These are phyloP conservation scores for Agarophyton chilense DNA, from an alignment of 23 red algal species.

Conservation along the genomic window DNA sequence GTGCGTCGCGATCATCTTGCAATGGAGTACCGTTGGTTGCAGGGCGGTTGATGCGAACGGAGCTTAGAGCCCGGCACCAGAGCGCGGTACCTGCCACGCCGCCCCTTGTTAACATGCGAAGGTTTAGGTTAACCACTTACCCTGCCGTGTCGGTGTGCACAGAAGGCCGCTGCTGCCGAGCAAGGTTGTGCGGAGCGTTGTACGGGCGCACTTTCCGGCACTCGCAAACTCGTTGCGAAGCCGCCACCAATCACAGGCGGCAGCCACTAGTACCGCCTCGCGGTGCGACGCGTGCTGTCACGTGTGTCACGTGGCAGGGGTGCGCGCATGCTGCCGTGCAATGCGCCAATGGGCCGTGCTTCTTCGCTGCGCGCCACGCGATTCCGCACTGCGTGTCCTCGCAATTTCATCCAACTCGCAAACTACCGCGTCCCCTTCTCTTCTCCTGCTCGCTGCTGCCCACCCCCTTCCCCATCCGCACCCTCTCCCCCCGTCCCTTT, in stretches of 20 bases:
- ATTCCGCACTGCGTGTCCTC: conserved; percentile 31
- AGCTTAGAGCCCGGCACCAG: too few species aligned
- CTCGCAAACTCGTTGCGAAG: neutral
- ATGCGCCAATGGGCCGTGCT: conserved; percentile 30
- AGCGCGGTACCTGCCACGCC: too few species aligned
- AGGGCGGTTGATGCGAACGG: too few species aligned
- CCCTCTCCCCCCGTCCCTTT: neutral
- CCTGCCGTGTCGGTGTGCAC: too few species aligned
- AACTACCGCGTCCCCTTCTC: neutral
- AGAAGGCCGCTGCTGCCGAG: too few species aligned
- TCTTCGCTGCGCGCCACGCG: conserved; percentile 33
- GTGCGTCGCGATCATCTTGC: too few species aligned
- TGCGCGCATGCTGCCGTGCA: conserved; percentile 10
- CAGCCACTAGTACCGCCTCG: neutral
- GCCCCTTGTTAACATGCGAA: too few species aligned
- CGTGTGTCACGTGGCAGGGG: conserved; percentile 24
- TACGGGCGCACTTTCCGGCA: neutral
- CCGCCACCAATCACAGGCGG: neutral
- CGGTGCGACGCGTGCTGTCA: neutral
- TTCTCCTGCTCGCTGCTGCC: neutral
- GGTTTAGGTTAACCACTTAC: too few species aligned
- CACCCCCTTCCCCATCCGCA: neutral
- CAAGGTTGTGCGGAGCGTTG: too few species aligned
- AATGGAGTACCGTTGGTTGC: too few species aligned
- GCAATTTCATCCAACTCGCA: conserved; percentile 14